phyloP scores from a whole-genome alignment of 169 alveolate species.

The Eimeria necatrix region DNA sequence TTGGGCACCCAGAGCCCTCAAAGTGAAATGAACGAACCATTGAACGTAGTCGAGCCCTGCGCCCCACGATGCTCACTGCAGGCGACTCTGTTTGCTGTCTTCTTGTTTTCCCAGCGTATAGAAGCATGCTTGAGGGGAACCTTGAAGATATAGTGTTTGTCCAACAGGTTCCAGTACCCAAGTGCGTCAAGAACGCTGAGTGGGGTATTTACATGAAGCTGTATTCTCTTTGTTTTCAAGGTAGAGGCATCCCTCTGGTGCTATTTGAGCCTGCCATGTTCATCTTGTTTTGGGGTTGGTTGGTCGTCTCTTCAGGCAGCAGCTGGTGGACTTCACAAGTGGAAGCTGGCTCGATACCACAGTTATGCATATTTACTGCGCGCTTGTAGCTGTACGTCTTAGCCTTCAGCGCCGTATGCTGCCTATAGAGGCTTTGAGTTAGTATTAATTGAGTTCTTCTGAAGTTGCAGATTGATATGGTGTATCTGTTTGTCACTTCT shows the following conservation, averaged over 20 bases:
- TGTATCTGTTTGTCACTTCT: neutral
- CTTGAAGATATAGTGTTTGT: neutral
- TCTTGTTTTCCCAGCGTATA: neutral
- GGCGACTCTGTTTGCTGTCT: neutral
- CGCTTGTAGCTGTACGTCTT: neutral
- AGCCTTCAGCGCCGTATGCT: neutral
- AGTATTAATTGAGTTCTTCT: neutral
- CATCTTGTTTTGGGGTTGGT: neutral
- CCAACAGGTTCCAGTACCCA: neutral
- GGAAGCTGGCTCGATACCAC: slow-evolving; percentile 15
- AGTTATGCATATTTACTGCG: slow-evolving; percentile 29
- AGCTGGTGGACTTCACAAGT: neutral
- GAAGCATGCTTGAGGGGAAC: neutral
- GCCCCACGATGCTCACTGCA: neutral
- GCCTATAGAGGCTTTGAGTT: neutral
- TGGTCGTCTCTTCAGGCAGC: neutral
- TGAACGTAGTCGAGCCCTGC: too few relatives aligned
- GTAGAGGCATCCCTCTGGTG: neutral
- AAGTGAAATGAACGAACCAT: too few relatives aligned
- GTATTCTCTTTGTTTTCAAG: neutral
- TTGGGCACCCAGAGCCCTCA: too few relatives aligned
- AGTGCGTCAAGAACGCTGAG: neutral
- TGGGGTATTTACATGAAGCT: neutral
- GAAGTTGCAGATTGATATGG: neutral
- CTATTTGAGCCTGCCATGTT: too few relatives aligned